Base-by-base conservation (phyloP, 306 rosid genomes). In the Castanea sativa region DNA sequence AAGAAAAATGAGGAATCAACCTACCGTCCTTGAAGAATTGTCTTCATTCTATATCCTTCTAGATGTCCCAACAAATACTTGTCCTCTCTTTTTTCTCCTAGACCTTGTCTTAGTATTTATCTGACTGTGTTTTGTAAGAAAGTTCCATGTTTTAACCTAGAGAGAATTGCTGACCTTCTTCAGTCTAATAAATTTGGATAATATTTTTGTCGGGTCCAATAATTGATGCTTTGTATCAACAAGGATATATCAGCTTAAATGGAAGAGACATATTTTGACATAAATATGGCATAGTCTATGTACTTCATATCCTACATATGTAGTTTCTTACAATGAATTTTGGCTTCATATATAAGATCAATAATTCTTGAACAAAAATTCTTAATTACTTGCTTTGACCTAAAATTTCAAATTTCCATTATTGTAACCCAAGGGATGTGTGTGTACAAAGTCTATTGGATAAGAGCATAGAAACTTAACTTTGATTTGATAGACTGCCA, bases 1-100 rank as follows among this genome's bases (percentile, higher is more conserved):
- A 76, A 86, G 84, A 88, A 87, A 86, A 76, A 77, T 88, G 80
- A 85, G 91, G 97, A 84, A 90, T 90, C 97, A 87, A 80, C 89
- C 89, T 84, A 88, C 91, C 88, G 89, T 82, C 91, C 91, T 84
- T 87, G n/a, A 80, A 77, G 45, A 64, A 82, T 82, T 81, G 85
- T 83, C 89, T 38, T 79, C 53, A 56, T 32, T 14, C 27, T n/a
- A 63, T 71, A 55, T 71, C 56, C 78, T 61, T 82, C 81, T 27
- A 82, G 85, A 76, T 76, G 57, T 38, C 16, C 27, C 23, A 55
- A 35, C 68, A 55, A 74, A 56, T 43, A 43, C 56, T 1, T 10
- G 27, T 55, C 23, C 7, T 59, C 56, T 4, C 18, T 67, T 35
- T 27, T 61, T 63, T 16, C 79, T 64, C 82, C 77, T 78, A 70